Percentiles rank a stretch among this genome's conserved stretches.
Evolutionary conservation across 164 flowering plant genomes (phyloP).

Genomic region (Berberis vulgaris): DNA sequence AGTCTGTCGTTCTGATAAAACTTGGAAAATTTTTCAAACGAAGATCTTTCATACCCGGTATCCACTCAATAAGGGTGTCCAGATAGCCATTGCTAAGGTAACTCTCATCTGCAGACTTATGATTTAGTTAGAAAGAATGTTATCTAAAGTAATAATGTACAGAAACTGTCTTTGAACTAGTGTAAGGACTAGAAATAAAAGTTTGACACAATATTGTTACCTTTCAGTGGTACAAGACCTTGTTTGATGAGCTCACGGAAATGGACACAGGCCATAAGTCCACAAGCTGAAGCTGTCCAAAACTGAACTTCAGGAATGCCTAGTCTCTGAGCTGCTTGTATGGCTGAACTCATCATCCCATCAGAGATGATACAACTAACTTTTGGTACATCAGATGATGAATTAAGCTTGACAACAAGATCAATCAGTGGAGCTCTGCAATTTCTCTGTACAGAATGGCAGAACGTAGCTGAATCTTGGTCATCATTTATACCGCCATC

Average conservation of each 20-base stretch:
- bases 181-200: neutral
- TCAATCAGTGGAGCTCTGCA: constrained; percentile 25
- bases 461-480: constrained; percentile 38
- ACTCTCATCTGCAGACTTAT: constrained; percentile 19
- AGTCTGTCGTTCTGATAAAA: too few species aligned
- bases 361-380: constrained; percentile 42
- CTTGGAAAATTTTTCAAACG: constrained; percentile 8
- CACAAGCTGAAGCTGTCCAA: constrained; percentile 53
- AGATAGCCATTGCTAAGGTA: constrained; percentile 20
- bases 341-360: constrained; percentile 38
- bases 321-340: constrained; percentile 32
- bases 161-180: neutral
- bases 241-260: constrained; percentile 18
- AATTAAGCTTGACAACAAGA: constrained; percentile 23
- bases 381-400: constrained; percentile 16
- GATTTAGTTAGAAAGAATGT: too few species aligned
- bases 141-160: neutral
- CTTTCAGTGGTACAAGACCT: constrained; percentile 41
- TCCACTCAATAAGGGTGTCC: constrained; percentile 7
- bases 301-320: constrained; percentile 30
- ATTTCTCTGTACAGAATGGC: constrained; percentile 16
- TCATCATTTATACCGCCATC: constrained; percentile 41
- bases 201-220: constrained; percentile 10
- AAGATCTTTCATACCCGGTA: constrained; percentile 7
- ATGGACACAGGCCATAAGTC: constrained; percentile 31